These are phyloP conservation scores for Geotrichum candidum DNA, from an alignment of 1,139 yeast species.

Conservation along the genomic window DNA sequence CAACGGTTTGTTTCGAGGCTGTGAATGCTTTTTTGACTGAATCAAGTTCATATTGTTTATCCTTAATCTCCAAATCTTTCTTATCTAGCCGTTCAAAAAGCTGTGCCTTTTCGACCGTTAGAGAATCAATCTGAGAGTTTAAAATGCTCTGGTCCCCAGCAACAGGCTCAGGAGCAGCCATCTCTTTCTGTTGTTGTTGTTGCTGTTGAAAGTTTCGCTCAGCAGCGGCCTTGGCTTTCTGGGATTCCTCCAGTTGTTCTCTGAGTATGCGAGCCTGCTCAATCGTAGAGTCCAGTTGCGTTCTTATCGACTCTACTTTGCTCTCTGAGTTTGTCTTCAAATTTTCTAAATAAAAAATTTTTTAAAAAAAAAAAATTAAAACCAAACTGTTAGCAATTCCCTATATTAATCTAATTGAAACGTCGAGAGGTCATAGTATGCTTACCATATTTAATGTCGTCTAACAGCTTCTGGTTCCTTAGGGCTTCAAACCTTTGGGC, in stretches of 20 bases:
- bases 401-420: constrained; percentile 27
- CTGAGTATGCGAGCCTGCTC: constrained; percentile 19
- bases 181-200: constrained; percentile 13
- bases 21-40: constrained; percentile 46
- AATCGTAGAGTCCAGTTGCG: constrained; percentile 23
- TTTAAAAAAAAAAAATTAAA: not conserved
- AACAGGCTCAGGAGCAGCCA: not conserved
- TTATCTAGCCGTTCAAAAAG: constrained; percentile 40
- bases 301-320: constrained; percentile 35
- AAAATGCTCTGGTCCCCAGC: not conserved
- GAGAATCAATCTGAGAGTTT: constrained; percentile 22
- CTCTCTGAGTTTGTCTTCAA: constrained; percentile 22
- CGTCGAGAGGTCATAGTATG: constrained; percentile 31
- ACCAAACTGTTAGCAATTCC: not conserved
- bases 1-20: constrained; percentile 36
- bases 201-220: constrained; percentile 30
- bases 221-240: constrained; percentile 29
- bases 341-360: not conserved
- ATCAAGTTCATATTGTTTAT: constrained; percentile 47
- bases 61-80: constrained; percentile 44
- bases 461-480: constrained; percentile 46
- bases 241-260: constrained; percentile 30
- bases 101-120: constrained; percentile 37
- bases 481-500: constrained; percentile 46
- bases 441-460: constrained; percentile 44